phyloP scores from a whole-genome alignment of 257 asterid genomes.

The Primulina eburnea region DNA sequence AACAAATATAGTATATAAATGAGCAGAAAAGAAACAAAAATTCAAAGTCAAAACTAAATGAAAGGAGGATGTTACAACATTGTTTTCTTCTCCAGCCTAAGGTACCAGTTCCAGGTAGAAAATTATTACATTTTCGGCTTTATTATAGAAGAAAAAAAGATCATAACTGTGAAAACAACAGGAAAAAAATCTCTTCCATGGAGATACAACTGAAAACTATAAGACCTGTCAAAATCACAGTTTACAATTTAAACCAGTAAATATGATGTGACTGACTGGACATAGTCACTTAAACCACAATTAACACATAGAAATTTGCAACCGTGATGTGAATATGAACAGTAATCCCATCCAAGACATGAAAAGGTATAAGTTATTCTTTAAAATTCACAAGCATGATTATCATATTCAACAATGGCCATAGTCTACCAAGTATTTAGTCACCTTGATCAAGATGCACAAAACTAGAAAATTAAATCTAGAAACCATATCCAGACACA shows the following conservation, averaged over 20 bases:
- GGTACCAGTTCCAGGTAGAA: neutral
- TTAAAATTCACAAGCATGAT: neutral
- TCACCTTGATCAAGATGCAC: neutral
- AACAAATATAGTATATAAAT: neutral
- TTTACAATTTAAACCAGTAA: neutral
- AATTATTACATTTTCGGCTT: neutral
- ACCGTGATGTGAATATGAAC: neutral
- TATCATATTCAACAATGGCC: neutral
- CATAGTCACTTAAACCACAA: neutral
- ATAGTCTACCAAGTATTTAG: neutral
- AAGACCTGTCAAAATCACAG: neutral
- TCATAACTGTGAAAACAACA: neutral
- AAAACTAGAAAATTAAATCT: too few species aligned
- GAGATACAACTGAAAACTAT: neutral
- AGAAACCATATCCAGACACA: neutral
- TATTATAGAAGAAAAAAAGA: too few species aligned
- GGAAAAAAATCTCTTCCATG: neutral
- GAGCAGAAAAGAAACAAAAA: neutral
- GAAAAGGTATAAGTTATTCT: neutral
- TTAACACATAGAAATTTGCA: neutral
- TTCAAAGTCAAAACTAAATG: neutral
- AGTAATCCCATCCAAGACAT: neutral
- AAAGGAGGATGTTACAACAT: neutral
- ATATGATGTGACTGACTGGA: conserved; percentile 1
- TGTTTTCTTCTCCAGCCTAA: neutral